These are phyloP conservation scores for Massarina eburnea DNA, from an alignment of 2,329 filamentous ascomycete species.

Conservation along the genomic window DNA sequence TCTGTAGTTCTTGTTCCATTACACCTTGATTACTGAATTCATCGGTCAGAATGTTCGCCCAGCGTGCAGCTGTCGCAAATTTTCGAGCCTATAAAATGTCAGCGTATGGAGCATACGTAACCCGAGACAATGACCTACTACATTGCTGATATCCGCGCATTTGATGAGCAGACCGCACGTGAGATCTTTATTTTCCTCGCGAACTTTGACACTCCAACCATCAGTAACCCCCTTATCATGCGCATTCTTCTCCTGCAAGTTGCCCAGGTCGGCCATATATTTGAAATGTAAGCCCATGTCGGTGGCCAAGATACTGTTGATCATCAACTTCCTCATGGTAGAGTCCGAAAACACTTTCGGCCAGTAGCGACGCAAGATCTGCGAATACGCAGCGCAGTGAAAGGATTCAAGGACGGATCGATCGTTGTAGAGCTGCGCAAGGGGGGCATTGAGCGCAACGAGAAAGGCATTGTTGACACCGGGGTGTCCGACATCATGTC, in stretches of 20 bases:
- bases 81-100: conserved; percentile 67
- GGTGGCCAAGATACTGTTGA: conserved; percentile 94
- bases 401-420: conserved; percentile 96
- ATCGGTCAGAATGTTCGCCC: conserved; percentile 92
- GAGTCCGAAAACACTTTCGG: conserved; percentile 75
- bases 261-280: conserved; percentile 88
- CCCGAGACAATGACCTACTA: conserved; percentile 63
- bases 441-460: conserved; percentile 83
- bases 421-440: conserved; percentile 96
- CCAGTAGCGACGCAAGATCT: conserved; percentile 93
- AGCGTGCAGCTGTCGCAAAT: conserved; percentile 78
- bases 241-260: conserved; percentile 75
- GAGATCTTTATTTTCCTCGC: conserved; percentile 76
- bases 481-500: conserved; percentile 95
- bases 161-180: conserved; percentile 94
- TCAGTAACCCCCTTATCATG: conserved; percentile 65
- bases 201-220: conserved; percentile 73
- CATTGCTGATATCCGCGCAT: conserved; percentile 98
- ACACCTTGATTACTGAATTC: conserved; percentile 91
- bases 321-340: conserved; percentile 86
- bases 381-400: conserved; percentile 94
- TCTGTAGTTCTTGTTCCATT: conserved; percentile 86
- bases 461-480: conserved; percentile 98
- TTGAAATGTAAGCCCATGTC: conserved; percentile 98
- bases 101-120: conserved; percentile 4